Evolutionary conservation across 306 rosid species (phyloP), one percentile per base, ranked within the genome.

Genomic region (Prinsepia uniflora): DNA sequence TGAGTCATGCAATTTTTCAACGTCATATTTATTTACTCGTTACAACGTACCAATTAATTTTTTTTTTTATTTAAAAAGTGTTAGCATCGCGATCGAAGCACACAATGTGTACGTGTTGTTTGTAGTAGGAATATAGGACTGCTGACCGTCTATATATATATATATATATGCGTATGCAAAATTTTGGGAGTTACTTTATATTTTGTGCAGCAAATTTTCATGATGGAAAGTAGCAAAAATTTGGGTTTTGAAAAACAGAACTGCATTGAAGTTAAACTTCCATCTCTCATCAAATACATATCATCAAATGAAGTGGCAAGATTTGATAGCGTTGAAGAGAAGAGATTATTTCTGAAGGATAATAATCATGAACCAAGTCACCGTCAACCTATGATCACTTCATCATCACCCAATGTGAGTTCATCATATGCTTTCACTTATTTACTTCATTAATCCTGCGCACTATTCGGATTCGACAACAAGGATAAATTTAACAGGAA

Each of bases 251-350:
- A 15, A 47, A 79, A 63, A 47, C 73, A 69, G 67, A 81, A 54
- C 11, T 60, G 67, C 14, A 46, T 80, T 45, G 86, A 80, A 75
- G 72, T 78, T 76, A 84, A 80, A 75, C 74, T 78, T 76, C 98
- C 98, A 75, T 17, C 91, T 71, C 84, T 85, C 8, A 84, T 90
- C 50, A 75, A 68, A 57, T 57, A 65, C 64, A 86, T 89, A 76
- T 80, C 92, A 61, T 72, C 93, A 58, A 71, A 74, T 67, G 83
- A 85, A 70, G 76, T 86, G 58, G 61, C 55, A 60, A 91, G 89
- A 55, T 92, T 86, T 75, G 93, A 90, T 73, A 76, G 63, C 53
- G 52, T 52, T 19, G 59, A 73, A 50, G 75, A 79, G 56, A 54
- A 24, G 30, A 24, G 30, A 24, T 24, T 24, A 24, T 24, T 24